phyloP scores from a whole-genome alignment of 2,329 filamentous ascomycete species.

The Ascochyta pisi region DNA sequence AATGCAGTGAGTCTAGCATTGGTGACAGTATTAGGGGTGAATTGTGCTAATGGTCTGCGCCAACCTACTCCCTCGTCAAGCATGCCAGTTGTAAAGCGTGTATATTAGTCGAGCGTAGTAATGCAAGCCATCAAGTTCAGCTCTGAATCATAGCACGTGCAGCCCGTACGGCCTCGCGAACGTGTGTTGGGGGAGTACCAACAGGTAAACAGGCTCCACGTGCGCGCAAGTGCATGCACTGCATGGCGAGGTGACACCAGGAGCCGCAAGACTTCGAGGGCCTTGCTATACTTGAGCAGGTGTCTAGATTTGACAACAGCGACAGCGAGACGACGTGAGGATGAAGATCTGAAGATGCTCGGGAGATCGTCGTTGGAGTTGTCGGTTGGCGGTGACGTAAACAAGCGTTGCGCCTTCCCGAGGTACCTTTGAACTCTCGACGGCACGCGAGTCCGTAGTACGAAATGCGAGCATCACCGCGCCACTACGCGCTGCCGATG shows the following conservation, averaged over 20 bases:
- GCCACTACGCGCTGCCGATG: constrained; percentile 8
- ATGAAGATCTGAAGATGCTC: constrained; percentile 1
- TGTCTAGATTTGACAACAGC: no score
- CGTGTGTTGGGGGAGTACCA: background rate
- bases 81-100: background rate
- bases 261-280: background rate
- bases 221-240: background rate
- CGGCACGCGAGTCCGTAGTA: constrained; percentile 12
- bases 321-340: background rate
- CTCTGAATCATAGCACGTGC: background rate
- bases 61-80: background rate
- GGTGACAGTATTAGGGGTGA: background rate
- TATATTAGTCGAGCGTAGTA: background rate
- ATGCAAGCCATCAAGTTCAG: background rate
- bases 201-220: background rate
- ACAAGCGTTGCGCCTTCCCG: constrained; percentile 5
- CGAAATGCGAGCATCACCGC: constrained; percentile 12
- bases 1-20: background rate
- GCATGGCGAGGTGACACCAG: background rate
- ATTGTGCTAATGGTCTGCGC: background rate
- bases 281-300: background rate
- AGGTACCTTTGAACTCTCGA: constrained; percentile 1
- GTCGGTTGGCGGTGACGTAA: constrained; percentile 17
- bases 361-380: constrained; percentile 5
- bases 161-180: background rate